Evolutionary conservation across 345 rosid species (phyloP).

Genomic region (Leavenworthia alabamica): DNA sequence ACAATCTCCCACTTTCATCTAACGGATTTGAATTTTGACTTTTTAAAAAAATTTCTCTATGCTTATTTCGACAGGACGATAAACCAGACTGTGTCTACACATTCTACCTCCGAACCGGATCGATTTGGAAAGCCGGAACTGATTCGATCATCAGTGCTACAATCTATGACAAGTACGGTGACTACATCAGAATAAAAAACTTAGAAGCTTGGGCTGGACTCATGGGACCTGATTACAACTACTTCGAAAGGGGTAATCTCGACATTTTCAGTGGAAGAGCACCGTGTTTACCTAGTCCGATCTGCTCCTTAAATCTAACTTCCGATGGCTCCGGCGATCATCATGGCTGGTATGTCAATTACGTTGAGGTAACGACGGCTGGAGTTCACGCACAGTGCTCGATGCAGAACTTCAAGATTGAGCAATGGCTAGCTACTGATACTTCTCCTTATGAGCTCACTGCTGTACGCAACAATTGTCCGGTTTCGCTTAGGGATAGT

Average conservation of each 20-base stretch:
- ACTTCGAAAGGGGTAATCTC: slow-evolving; percentile 81
- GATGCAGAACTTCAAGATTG: slow-evolving; percentile 53
- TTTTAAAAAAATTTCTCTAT: neutral
- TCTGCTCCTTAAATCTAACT: slow-evolving; percentile 62
- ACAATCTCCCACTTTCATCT: neutral
- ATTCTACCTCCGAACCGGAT: slow-evolving; percentile 61
- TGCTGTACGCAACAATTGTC: slow-evolving; percentile 48
- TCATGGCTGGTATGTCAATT: slow-evolving; percentile 84
- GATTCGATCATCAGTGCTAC: slow-evolving; percentile 54
- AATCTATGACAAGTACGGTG: slow-evolving; percentile 46
- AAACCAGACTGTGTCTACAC: slow-evolving; percentile 64
- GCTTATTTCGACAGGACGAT: slow-evolving; percentile 31
- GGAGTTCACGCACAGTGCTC: slow-evolving; percentile 53
- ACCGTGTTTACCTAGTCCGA: slow-evolving; percentile 41
- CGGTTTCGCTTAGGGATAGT: neutral
- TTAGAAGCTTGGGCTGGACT: slow-evolving; percentile 71
- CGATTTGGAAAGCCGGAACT: slow-evolving; percentile 80
- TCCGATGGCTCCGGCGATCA: slow-evolving; percentile 67
- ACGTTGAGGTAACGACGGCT: slow-evolving; percentile 59
- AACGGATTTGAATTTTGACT: neutral
- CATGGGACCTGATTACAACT: slow-evolving; percentile 58
- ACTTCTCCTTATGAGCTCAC: slow-evolving; percentile 57
- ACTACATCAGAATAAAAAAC: slow-evolving; percentile 33
- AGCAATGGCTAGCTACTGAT: slow-evolving; percentile 86
- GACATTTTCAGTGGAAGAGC: slow-evolving; percentile 81